Evolutionary conservation across 345 rosid species (phyloP), one percentile per base, ranked within the genome.

Genomic region (Noccaea caerulescens): DNA sequence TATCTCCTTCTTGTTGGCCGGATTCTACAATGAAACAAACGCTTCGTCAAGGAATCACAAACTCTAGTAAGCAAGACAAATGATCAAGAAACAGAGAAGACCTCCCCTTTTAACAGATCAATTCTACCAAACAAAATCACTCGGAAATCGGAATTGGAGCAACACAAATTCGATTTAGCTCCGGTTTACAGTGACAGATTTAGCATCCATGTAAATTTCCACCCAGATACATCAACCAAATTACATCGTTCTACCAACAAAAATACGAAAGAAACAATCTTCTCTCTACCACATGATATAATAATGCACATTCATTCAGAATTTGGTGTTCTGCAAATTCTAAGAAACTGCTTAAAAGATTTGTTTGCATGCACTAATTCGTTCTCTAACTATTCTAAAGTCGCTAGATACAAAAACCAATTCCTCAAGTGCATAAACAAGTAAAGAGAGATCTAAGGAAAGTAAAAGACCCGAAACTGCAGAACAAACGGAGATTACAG

Each of bases 1-100:
- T 53, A 93, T 88, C 84, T 92, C 89, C 82, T 41, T 84, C 79
- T 77, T 90, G 66, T 92, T 75, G 5, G 70, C 33, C 23, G 91
- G 91, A 75, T 92, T 85, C 98, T 92, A 88, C 84, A 77, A 43
- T 9, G 23, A 30, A 51, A 1, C 49, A 46, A 45, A 38, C 8
- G 8, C 13, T 8, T 57, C 36, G 23, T 56, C 16, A 38, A 7
- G 3, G 1, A 42, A 50, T 23, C 46, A 39, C 23, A 36, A 10
- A 7, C 38, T 54, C 32, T 4, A 61, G 27, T 38, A 13, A 41
- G 3, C 45, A 10, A 1, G 1, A 33, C 5, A 13, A 32, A 32
- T 27, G 1, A 38, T 2, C 12, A 12, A 51, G 16, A 41, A 11
- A 68, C 34, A 55, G 27, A 14, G 9, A 32, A 64, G 46, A 25